phyloP scores from a whole-genome alignment of 495 filamentous ascomycete species.

The Tuber umbilicatum region DNA sequence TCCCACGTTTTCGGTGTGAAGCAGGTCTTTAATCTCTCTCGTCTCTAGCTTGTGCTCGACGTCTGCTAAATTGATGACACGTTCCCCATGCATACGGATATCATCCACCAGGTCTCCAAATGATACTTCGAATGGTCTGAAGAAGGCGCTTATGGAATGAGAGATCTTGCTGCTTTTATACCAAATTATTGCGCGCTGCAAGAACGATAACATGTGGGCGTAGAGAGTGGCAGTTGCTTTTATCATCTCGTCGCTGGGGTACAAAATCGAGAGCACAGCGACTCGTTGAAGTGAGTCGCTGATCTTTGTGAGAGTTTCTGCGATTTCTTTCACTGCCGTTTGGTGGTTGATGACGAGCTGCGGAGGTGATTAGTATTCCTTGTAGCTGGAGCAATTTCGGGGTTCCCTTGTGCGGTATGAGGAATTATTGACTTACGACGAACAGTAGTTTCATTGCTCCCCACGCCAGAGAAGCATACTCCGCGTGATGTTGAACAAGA shows the following conservation, averaged over 20 bases:
- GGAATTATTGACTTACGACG: slow-evolving; percentile 14
- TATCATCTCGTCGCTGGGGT: slow-evolving; percentile 4
- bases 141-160: neutral
- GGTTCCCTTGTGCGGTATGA: neutral
- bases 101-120: neutral
- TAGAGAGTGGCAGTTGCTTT: neutral
- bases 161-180: neutral
- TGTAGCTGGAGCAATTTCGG: neutral
- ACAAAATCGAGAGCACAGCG: neutral
- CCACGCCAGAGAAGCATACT: slow-evolving; percentile 41
- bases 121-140: neutral
- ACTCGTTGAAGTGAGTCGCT: neutral
- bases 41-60: slow-evolving; percentile 3
- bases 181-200: slow-evolving; percentile 5
- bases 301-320: neutral
- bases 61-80: neutral
- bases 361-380: neutral
- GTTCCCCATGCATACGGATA: neutral
- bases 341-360: slow-evolving; percentile 7
- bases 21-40: neutral
- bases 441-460: slow-evolving; percentile 40
- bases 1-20: neutral
- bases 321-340: neutral
- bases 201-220: neutral
- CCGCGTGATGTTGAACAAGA: slow-evolving; percentile 39